Evolutionary conservation across 1,284 basidiomycete species (phyloP).

Genomic region (Trichosporon coremiiforme): DNA sequence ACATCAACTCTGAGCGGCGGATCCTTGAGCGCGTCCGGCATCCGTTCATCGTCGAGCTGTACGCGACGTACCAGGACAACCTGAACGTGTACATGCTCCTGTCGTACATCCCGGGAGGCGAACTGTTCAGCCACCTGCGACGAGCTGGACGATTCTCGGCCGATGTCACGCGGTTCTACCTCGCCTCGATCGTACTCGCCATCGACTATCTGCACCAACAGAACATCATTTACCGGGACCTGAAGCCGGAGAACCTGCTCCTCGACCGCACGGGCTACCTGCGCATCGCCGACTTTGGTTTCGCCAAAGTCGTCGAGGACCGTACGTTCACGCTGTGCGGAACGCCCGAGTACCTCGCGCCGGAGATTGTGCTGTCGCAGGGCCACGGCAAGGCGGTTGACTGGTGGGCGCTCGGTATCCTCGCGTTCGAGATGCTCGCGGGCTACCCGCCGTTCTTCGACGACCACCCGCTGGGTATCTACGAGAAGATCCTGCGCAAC

Average conservation of each 20-base stretch:
- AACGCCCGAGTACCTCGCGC: constrained; percentile 59
- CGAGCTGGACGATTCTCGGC: constrained; percentile 58
- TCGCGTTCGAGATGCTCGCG: constrained; percentile 60
- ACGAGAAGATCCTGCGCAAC: constrained; percentile 58
- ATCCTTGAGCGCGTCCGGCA: constrained; percentile 61
- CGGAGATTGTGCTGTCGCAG: constrained; percentile 58
- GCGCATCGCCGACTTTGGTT: constrained; percentile 61
- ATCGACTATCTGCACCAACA: constrained; percentile 58
- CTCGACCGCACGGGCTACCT: constrained; percentile 57
- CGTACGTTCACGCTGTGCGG: constrained; percentile 58
- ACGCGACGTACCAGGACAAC: constrained; percentile 58
- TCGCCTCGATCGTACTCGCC: constrained; percentile 60
- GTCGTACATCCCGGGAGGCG: constrained; percentile 61
- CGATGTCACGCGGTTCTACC: constrained; percentile 61
- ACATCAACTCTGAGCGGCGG: constrained; percentile 61
- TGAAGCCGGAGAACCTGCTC: constrained; percentile 61
- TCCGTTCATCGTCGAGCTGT: constrained; percentile 63
- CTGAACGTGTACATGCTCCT: constrained; percentile 62
- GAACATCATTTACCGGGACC: constrained; percentile 60
- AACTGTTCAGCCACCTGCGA: constrained; percentile 60
- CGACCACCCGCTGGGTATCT: constrained; percentile 57
- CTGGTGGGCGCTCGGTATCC: constrained; percentile 61
- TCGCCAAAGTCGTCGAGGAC: constrained; percentile 59
- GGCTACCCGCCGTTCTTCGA: constrained; percentile 59
- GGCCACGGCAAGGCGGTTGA: constrained; percentile 61